Base-by-base conservation (phyloP, 1,139 yeast species). In the Magnusiomyces fungicola region DNA sequence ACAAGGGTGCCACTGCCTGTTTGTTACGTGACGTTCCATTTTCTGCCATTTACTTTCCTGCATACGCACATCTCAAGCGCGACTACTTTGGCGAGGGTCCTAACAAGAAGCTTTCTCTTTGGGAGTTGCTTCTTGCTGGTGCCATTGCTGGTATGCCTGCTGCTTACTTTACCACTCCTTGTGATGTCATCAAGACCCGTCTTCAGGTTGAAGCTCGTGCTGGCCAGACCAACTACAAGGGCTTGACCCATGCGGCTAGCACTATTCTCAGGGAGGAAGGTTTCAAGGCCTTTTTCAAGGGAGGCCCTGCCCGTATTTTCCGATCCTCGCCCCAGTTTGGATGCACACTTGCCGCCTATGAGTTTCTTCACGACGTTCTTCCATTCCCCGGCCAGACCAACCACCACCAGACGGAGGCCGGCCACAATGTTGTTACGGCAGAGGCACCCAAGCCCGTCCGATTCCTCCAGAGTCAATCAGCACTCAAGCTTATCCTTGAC, bases 71-170 rank as follows among this genome's bases (percentile, higher is more conserved):
- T 67, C 76, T 92, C 61, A 92, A 92, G 69, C 83, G 79, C 68
- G 79, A 81, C 60, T 66, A 87, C 59, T 90, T 89, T 68, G 80
- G 85, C 51, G 92, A 85, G 63, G 96, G 92, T 59, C 96, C 96
- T 5, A 65, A 68, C 48, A 71, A 75, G 56, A 67, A 74, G 53
- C 76, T 92, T 54, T 80, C 80, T 55, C 79, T 95, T 24, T 81
- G 90, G 83, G 95, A 92, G 68, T 72, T 92, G 59, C 77, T 92
- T 56, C 67, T 79, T 18, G 80, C 95, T 55, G 98, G 98, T 69
- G 97, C 96, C 12, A 68, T 90, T 59, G 97, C 98, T 21, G 98
- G 98, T 65, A 89, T 95, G 70, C 98, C 98, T 12, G 95, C 97
- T 36, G 98, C 98, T 4, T 90, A 85, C 67, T 73, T 90, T 61